These are phyloP conservation scores for Lipomyces starkeyi DNA, from an alignment of 805 yeast species.

Conservation along the genomic window DNA sequence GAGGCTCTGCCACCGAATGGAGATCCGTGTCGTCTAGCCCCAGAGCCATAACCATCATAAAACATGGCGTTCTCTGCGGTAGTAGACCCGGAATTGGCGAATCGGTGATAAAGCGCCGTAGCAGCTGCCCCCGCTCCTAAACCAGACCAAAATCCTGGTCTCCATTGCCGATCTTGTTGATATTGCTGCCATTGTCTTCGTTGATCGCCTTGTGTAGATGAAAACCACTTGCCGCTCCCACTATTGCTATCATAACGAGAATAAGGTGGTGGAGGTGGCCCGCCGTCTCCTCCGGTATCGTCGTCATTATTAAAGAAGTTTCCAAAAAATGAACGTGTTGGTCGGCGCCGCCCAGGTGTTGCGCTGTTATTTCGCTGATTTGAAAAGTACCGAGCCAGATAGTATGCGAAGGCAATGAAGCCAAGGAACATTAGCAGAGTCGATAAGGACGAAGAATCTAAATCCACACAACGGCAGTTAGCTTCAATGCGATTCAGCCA, in stretches of 20 bases:
- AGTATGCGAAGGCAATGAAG: neutral
- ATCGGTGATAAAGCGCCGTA: slow-evolving; percentile 16
- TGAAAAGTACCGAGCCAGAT: neutral
- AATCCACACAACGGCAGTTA: neutral
- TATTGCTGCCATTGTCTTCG: slow-evolving; percentile 20
- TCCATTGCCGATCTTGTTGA: slow-evolving; percentile 23
- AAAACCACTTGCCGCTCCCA: slow-evolving; percentile 25
- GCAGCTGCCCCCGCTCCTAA: slow-evolving; percentile 33
- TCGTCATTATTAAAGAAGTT: slow-evolving; percentile 5
- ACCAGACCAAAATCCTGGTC: slow-evolving; percentile 37
- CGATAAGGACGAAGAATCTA: slow-evolving; percentile 2
- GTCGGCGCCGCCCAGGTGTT: neutral
- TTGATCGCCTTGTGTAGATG: slow-evolving; percentile 20
- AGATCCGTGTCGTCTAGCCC: neutral
- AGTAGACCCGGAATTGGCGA: slow-evolving; percentile 9
- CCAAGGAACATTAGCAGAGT: slow-evolving; percentile 4
- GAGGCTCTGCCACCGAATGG: neutral
- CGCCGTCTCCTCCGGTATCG: slow-evolving; percentile 8
- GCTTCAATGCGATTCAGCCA: neutral
- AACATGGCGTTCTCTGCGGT: slow-evolving; percentile 11
- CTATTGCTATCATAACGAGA: slow-evolving; percentile 15
- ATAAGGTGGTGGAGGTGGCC: slow-evolving; percentile 36
- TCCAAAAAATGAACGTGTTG: slow-evolving; percentile 5
- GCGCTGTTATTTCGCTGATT: neutral
- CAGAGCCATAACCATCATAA: slow-evolving; percentile 9